phyloP scores from a whole-genome alignment of 257 asterid genomes.

The Dorcoceras hygrometricum region DNA sequence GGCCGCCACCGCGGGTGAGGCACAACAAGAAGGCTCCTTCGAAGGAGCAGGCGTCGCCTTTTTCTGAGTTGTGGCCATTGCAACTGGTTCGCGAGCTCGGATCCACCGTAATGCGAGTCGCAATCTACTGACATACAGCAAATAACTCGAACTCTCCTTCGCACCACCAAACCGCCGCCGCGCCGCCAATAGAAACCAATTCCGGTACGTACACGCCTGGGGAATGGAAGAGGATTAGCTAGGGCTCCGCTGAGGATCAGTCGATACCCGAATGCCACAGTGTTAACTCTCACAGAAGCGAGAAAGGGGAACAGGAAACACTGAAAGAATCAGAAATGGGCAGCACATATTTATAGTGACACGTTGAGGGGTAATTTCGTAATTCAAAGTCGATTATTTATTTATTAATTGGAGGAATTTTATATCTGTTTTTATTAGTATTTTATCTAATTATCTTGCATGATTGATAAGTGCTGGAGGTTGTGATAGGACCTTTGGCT shows the following conservation, averaged over 20 bases:
- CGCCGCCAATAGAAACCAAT: background rate
- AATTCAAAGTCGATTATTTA: background rate
- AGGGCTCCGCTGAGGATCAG: background rate
- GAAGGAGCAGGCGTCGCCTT: conserved; percentile 37
- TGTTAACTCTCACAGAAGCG: background rate
- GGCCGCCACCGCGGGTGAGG: conserved; percentile 8
- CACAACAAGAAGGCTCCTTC: conserved; percentile 33
- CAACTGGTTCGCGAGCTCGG: conserved; percentile 42
- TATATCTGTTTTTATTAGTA: too few species aligned
- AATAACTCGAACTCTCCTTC: conserved; percentile 4
- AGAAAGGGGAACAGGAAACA: background rate
- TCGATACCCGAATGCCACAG: too few species aligned
- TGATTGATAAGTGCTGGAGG: background rate
- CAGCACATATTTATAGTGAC: background rate
- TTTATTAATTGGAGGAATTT: background rate
- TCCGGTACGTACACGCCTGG: background rate
- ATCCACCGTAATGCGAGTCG: conserved; percentile 36
- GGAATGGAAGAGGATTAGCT: background rate
- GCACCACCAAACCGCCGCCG: background rate
- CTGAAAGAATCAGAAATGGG: background rate
- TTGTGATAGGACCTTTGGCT: background rate
- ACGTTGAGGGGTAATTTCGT: background rate
- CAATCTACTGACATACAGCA: conserved; percentile 51
- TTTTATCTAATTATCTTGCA: too few species aligned
- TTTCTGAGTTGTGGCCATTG: conserved; percentile 41